Conservation (phyloP, 1,284 basidiomycete genomes). For the Tylopilus orsonianus region DNA sequence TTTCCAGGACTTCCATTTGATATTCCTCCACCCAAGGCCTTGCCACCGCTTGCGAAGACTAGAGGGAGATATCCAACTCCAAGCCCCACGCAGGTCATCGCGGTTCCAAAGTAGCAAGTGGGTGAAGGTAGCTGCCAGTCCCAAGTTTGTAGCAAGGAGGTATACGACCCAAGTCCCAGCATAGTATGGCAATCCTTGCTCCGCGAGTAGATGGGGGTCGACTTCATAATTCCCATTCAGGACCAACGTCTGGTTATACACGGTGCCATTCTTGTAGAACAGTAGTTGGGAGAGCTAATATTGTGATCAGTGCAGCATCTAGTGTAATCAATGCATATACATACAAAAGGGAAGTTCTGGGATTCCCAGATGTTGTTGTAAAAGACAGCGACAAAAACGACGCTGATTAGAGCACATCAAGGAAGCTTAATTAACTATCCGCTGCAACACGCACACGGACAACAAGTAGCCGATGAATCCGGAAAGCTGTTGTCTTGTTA, state of each 20-base stretch:
- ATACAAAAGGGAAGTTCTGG: constrained; percentile 48
- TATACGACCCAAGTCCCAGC: constrained; percentile 42
- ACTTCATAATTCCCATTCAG: constrained; percentile 49
- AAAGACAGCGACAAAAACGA: constrained; percentile 43
- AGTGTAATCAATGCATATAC: neutral
- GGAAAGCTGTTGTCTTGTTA: constrained; percentile 35
- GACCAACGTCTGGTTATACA: constrained; percentile 48
- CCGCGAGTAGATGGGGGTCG: constrained; percentile 41
- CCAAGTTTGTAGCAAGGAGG: constrained; percentile 32
- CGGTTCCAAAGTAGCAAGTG: constrained; percentile 54
- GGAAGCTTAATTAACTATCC: neutral
- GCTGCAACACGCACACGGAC: constrained; percentile 40
- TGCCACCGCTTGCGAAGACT: constrained; percentile 27
- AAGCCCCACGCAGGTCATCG: constrained; percentile 42
- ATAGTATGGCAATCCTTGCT: constrained; percentile 42
- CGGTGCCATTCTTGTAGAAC: constrained; percentile 50
- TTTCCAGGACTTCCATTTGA: constrained; percentile 48
- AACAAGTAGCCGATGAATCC: constrained; percentile 43
- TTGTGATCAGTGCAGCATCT: neutral
- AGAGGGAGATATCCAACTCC: constrained; percentile 42
- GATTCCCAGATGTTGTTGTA: constrained; percentile 51
- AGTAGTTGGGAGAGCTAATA: constrained; percentile 48
- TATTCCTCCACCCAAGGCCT: constrained; percentile 23
- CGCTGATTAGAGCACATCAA: constrained; percentile 27
- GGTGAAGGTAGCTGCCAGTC: constrained; percentile 47